phyloP scores from a whole-genome alignment of 768 basidiomycete species.

The Obba rivulosa region DNA sequence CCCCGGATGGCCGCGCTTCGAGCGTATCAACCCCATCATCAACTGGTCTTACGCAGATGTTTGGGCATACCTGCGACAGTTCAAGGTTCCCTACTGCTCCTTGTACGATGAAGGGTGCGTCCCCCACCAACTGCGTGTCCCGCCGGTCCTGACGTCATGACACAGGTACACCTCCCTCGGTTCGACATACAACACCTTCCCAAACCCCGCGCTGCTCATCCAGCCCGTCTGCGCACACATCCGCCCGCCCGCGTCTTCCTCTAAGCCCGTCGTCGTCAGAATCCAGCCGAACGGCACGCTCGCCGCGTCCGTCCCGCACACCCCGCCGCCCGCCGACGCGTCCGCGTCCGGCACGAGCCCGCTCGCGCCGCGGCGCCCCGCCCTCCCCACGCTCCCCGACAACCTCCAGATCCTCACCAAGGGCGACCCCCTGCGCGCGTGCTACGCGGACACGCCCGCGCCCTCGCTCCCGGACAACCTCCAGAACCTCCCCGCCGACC shows the following conservation, averaged over 20 bases:
- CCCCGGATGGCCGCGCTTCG: conserved; percentile 81
- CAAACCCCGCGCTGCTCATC: conserved; percentile 73
- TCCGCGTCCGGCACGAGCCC: background rate
- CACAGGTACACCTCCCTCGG: conserved; percentile 94
- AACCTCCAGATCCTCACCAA: conserved; percentile 16
- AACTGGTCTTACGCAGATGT: conserved; percentile 91
- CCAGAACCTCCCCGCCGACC: conserved; percentile 3
- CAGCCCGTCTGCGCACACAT: conserved; percentile 9
- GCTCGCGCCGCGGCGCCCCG: background rate
- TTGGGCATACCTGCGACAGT: conserved; percentile 76
- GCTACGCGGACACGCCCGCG: background rate
- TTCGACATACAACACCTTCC: conserved; percentile 91
- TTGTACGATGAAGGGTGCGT: conserved; percentile 86
- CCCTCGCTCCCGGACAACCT: conserved; percentile 12
- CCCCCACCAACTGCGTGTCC: conserved; percentile 1
- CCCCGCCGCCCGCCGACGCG: background rate
- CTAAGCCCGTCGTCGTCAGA: too few species aligned
- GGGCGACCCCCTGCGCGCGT: conserved; percentile 3
- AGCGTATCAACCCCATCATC: conserved; percentile 92
- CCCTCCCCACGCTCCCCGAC: conserved; percentile 14
- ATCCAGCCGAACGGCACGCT: background rate
- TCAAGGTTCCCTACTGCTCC: conserved; percentile 80
- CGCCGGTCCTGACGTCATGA: background rate
- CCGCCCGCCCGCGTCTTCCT: background rate
- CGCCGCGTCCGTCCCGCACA: too few species aligned